Conservation (phyloP, 208 protist species). For the Acanthamoeba culbertsoni region DNA sequence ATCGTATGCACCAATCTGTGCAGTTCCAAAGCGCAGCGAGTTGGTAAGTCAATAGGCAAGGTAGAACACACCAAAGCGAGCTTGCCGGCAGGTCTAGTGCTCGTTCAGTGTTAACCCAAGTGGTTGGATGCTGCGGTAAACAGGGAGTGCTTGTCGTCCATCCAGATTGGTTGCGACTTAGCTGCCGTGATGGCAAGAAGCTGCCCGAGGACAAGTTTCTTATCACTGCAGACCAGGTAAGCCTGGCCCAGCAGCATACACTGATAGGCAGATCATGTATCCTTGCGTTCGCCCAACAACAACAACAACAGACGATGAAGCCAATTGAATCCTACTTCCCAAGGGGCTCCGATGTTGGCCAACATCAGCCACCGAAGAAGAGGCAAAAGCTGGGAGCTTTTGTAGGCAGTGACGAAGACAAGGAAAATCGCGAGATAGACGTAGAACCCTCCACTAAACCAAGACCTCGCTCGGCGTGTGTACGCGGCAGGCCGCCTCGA, state of each 20-base stretch:
- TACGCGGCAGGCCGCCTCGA: no score
- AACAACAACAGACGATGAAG: constrained; percentile 4
- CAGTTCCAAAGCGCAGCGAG: not conserved
- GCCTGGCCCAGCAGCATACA: not conserved
- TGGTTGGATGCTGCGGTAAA: no score
- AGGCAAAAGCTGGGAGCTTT: no score
- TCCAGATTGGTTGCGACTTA: constrained; percentile 33
- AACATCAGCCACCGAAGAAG: not conserved
- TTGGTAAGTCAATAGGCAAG: not conserved
- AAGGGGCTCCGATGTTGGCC: not conserved
- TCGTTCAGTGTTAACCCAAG: no score
- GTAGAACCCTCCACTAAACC: no score
- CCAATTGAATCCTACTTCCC: constrained; percentile 28
- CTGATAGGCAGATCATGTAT: not conserved
- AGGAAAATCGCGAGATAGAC: no score
- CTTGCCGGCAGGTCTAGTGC: not conserved
- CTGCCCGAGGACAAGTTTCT: constrained; percentile 54
- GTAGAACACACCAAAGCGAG: not conserved
- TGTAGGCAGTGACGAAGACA: no score
- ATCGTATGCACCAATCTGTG: constrained; percentile 55
- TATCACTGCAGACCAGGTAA: not conserved
- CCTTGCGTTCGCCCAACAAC: no score
- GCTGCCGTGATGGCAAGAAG: constrained; percentile 33
- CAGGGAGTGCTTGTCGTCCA: not conserved
- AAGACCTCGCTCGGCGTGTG: no score